phyloP scores from a whole-genome alignment of 768 basidiomycete genomes.

The Chalciporus sphaerocephalus region DNA sequence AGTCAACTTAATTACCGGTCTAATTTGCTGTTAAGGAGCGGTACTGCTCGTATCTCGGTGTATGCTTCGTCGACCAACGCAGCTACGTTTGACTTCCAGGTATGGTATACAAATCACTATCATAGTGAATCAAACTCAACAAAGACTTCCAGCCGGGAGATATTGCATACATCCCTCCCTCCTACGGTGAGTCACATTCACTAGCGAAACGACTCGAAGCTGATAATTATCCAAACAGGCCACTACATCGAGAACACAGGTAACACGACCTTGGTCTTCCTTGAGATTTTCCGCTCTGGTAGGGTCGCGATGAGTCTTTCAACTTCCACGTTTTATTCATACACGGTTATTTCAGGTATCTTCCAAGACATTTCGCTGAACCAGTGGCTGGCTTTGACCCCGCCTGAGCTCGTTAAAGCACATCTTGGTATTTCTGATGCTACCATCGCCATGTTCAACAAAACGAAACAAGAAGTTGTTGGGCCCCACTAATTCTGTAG shows the following conservation, averaged over 20 bases:
- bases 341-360: conserved; percentile 29
- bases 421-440: conserved; percentile 54
- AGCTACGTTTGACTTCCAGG: conserved; percentile 44
- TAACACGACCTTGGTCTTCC: conserved; percentile 50
- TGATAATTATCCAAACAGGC: conserved; percentile 30
- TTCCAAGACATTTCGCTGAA: conserved; percentile 56
- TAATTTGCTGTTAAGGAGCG: conserved; percentile 26
- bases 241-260: conserved; percentile 70
- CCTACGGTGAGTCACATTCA: conserved; percentile 16
- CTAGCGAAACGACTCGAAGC: not conserved
- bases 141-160: conserved; percentile 25
- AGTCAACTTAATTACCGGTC: not conserved
- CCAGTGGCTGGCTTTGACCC: conserved; percentile 62
- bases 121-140: not conserved
- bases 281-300: conserved; percentile 62
- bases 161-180: conserved; percentile 22
- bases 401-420: conserved; percentile 54
- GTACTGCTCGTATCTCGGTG: conserved; percentile 39
- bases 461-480: conserved; percentile 48
- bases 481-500: conserved; percentile 18
- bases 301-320: conserved; percentile 3
- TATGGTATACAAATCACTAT: conserved; percentile 4
- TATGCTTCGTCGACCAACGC: conserved; percentile 41
- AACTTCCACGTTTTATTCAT: not conserved
- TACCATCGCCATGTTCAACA: conserved; percentile 45